Evolutionary conservation across 805 yeast species (phyloP).

Genomic region (Torulaspora microellipsoides): DNA sequence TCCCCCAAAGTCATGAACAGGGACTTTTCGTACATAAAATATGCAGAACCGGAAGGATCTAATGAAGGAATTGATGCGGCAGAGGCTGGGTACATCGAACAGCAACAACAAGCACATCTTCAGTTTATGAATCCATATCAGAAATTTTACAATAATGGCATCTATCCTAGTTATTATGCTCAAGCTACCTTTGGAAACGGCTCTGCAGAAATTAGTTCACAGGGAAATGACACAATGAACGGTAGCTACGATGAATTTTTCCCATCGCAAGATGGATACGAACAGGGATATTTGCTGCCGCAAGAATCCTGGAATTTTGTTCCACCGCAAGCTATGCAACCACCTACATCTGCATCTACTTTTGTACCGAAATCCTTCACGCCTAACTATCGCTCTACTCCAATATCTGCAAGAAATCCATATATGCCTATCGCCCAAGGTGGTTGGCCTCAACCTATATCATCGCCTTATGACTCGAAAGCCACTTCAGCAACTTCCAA

Average conservation of each 20-base stretch:
- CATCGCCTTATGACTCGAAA: conserved; percentile 14
- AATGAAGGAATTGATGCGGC: conserved; percentile 2
- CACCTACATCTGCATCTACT: conserved; percentile 13
- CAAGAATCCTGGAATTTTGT: conserved; percentile 18
- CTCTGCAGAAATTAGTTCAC: conserved; percentile 3
- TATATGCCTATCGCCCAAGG: conserved; percentile 13
- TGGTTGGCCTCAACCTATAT: conserved; percentile 12
- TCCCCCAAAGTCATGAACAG: conserved; percentile 9
- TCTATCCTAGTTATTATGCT: conserved; percentile 10
- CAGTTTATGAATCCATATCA: conserved; percentile 12
- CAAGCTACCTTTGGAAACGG: conserved; percentile 5
- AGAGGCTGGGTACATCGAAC: conserved; percentile 6
- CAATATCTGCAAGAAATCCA: conserved; percentile 18
- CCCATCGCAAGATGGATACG: conserved; percentile 14
- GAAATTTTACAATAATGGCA: conserved; percentile 8
- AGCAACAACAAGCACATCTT: conserved; percentile 8
- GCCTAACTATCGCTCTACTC: conserved; percentile 19
- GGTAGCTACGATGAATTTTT: conserved; percentile 18
- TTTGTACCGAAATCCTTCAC: conserved; percentile 19
- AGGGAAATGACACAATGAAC: conserved; percentile 6
- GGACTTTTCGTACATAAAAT: conserved; percentile 9
- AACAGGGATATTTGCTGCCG: conserved; percentile 16
- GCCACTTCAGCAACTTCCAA: conserved; percentile 14
- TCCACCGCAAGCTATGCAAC: conserved; percentile 23
- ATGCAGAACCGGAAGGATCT: conserved; percentile 7